These are phyloP conservation scores for Platanthera guangdongensis DNA, from an alignment of 106 monocot species.

Conservation along the genomic window DNA sequence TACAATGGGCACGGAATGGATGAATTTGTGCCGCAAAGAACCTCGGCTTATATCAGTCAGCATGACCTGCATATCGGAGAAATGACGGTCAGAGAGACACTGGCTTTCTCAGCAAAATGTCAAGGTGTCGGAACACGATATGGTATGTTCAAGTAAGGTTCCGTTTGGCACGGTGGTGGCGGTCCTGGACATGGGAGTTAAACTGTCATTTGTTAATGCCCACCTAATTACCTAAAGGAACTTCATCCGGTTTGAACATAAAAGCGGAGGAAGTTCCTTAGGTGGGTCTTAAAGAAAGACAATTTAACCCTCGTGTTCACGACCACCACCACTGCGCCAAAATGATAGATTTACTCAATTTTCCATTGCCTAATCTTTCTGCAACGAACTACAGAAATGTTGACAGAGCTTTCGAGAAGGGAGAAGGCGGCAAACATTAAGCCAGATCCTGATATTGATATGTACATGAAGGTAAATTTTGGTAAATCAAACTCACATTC, in stretches of 20 bases:
- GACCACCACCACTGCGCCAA: not conserved
- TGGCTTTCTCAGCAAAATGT: slow-evolving; percentile 55
- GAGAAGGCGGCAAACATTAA: slow-evolving; percentile 28
- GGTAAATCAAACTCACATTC: not conserved
- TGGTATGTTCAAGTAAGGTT: slow-evolving; percentile 21
- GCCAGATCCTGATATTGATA: slow-evolving; percentile 29
- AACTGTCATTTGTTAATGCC: no score
- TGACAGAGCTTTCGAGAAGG: slow-evolving; percentile 20
- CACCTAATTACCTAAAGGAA: no score
- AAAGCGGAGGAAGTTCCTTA: no score
- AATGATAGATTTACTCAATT: not conserved
- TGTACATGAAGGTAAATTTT: slow-evolving; percentile 63
- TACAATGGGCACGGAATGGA: slow-evolving; percentile 62
- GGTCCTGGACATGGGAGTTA: no score
- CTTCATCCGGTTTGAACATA: no score
- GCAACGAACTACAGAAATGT: slow-evolving; percentile 11
- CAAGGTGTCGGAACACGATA: slow-evolving; percentile 51
- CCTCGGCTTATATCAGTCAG: slow-evolving; percentile 59
- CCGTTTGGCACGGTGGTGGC: no score
- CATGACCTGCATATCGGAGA: slow-evolving; percentile 59
- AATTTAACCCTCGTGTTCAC: no score
- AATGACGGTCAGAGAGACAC: slow-evolving; percentile 56
- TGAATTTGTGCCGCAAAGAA: slow-evolving; percentile 60
- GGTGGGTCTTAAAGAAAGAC: no score
- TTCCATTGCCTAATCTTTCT: not conserved